Evolutionary conservation across 345 rosid species (phyloP).

Genomic region (Hibiscus trionum): DNA sequence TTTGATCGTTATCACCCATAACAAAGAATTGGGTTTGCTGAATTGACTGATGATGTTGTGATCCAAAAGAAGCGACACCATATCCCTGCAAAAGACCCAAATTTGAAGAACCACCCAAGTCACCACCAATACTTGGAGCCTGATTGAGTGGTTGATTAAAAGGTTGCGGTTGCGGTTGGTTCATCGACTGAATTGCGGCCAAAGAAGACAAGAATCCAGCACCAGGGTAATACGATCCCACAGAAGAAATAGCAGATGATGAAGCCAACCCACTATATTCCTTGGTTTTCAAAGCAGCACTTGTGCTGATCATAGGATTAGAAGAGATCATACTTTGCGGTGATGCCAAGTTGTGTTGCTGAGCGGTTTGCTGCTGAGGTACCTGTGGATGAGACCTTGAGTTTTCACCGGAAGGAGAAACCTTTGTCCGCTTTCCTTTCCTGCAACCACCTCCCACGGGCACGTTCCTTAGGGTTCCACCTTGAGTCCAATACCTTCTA

Average conservation of each 20-base stretch:
- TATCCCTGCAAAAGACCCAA: constrained; percentile 31
- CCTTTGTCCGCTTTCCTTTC: constrained; percentile 43
- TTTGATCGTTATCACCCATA: constrained; percentile 14
- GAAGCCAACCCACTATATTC: constrained; percentile 16
- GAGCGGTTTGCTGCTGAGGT: not conserved
- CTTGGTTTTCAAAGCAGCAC: constrained; percentile 9
- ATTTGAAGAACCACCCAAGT: constrained; percentile 25
- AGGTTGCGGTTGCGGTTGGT: constrained; percentile 14
- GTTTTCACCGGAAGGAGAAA: constrained; percentile 20
- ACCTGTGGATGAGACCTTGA: constrained; percentile 16
- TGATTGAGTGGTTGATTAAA: constrained; percentile 18
- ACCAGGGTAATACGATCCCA: constrained; percentile 25
- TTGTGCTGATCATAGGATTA: constrained; percentile 9
- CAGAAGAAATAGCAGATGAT: constrained; percentile 15
- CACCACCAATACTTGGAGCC: constrained; percentile 11
- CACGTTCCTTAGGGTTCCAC: constrained; percentile 62
- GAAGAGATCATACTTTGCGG: constrained; percentile 16
- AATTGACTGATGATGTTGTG: constrained; percentile 17
- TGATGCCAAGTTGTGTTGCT: constrained; percentile 3
- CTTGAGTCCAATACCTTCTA: constrained; percentile 64
- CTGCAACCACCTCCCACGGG: constrained; percentile 67
- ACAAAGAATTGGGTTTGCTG: constrained; percentile 23
- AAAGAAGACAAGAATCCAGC: constrained; percentile 35
- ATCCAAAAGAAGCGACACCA: constrained; percentile 18
- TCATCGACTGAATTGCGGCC: constrained; percentile 22